Conservation (phyloP, 257 asterid genomes). For the Nicotiana otophora region DNA sequence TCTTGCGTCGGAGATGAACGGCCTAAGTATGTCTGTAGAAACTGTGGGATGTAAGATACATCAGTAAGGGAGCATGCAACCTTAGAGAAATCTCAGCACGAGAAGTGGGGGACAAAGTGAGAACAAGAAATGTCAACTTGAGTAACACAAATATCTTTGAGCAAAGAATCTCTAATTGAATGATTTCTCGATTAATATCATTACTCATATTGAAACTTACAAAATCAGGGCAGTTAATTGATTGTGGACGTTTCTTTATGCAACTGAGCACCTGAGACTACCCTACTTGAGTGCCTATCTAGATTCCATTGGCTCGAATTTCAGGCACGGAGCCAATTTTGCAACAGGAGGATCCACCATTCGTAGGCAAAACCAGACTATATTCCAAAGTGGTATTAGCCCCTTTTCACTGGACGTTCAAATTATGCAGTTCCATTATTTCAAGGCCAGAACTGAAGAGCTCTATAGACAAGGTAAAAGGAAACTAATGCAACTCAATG, state of each 20-base stretch:
- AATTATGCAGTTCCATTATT: conserved; percentile 29
- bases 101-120: too few species aligned
- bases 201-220: not conserved
- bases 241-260: not conserved
- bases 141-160: not conserved
- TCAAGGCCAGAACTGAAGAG: conserved; percentile 31
- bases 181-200: not conserved
- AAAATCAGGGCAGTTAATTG: not conserved
- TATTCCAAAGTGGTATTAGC: conserved; percentile 30
- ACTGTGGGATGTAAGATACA: too few species aligned
- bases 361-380: conserved; percentile 26
- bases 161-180: not conserved
- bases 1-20: too few species aligned
- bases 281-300: conserved; percentile 47
- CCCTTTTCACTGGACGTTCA: conserved; percentile 51
- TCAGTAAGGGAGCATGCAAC: not conserved
- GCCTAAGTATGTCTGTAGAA: too few species aligned
- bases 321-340: conserved; percentile 49
- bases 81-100: not conserved
- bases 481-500: not conserved
- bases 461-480: conserved; percentile 35
- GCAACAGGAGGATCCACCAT: conserved; percentile 47
- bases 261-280: conserved; percentile 51
- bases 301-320: conserved; percentile 38
- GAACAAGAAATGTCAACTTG: not conserved